Evolutionary conservation across 2,329 filamentous ascomycete species (phyloP), one percentile per base, ranked within the genome.

Genomic region (Hymenotorrendiella dingleyae): DNA sequence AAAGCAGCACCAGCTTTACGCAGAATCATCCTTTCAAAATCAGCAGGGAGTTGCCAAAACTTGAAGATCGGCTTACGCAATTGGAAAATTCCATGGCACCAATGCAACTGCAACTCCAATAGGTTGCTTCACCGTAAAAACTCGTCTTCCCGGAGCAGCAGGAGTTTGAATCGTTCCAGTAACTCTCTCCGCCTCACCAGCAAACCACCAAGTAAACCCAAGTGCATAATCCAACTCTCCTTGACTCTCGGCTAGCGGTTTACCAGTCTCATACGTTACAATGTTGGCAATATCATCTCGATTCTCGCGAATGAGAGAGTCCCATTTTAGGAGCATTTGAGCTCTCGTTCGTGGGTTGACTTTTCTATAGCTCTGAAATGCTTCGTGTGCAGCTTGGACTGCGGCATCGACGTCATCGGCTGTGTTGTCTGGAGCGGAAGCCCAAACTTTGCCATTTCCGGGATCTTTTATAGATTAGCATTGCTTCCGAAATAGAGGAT

Each of bases 91-190:
- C 82, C 82, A 86, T 4, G 83, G 82, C 2, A 86, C 81, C 12
- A 87, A 64, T 0, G 82, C 82, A 0, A 74, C 82, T 0, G 76
- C 71, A 9, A 85, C 80, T 42, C 83, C 83, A 45, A 86, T 72
- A 1, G 82, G 82, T 62, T 86, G 82, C 67, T 90, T 90, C 53
- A 89, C 74, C 0, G 81, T 84, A 47, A 90, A 76, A 3, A 81
- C 71, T 10, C 84, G 71, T 5, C 84, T 69, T 23, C 78, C 77
- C 0, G 84, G 77, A 0, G 76, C 65, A 0, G 82, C 68, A 1
- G 80, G 72, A 0, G 71, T 68, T 34, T 77, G 73, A 4, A 82
- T 71, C 0, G 72, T 72, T 12, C 84, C 84, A 20, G 74, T 70
- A n/a, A 82, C 72, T 24, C 78, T 68, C 61, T 81, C 68, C 56